Evolutionary conservation across 495 filamentous ascomycete species (phyloP).

Genomic region (Sphaerosporella brunnea): DNA sequence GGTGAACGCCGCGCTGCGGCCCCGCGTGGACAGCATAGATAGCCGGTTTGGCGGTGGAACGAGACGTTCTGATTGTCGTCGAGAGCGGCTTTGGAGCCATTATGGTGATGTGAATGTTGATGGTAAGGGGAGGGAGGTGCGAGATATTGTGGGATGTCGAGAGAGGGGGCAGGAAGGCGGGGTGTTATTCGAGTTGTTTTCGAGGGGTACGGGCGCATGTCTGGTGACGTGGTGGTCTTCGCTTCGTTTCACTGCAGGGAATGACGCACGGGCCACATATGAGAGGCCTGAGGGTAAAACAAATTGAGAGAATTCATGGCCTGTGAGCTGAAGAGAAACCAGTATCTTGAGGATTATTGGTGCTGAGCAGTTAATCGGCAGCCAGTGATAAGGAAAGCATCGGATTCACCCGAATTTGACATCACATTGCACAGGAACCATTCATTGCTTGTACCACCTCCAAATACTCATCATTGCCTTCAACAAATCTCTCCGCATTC

Average conservation of each 20-base stretch:
- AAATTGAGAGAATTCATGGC: no score
- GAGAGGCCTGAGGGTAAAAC: no score
- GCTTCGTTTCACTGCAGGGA: not conserved
- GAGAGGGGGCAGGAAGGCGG: not conserved
- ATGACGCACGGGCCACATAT: not conserved
- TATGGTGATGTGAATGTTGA: not conserved
- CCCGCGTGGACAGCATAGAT: constrained; percentile 24
- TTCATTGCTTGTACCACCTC: no score
- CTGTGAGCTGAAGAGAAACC: no score
- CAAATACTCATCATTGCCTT: no score
- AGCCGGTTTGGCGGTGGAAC: constrained; percentile 5
- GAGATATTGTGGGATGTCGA: not conserved
- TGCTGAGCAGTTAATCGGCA: no score
- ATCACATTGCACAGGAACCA: no score
- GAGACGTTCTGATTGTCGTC: not conserved
- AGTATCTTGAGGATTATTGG: no score
- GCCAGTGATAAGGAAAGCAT: no score
- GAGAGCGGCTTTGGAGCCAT: not conserved
- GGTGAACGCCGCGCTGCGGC: constrained; percentile 22
- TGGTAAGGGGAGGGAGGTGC: not conserved
- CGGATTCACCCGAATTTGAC: no score
- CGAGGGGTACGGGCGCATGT: not conserved
- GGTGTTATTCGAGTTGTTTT: no score
- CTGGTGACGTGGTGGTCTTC: not conserved
- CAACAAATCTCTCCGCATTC: no score